A percentile compares a stretch with the other conserved stretches of the same genome.
Evolutionary conservation across 2,329 filamentous ascomycete species (phyloP).

Genomic region (Beauveria scarabaeidicola): DNA sequence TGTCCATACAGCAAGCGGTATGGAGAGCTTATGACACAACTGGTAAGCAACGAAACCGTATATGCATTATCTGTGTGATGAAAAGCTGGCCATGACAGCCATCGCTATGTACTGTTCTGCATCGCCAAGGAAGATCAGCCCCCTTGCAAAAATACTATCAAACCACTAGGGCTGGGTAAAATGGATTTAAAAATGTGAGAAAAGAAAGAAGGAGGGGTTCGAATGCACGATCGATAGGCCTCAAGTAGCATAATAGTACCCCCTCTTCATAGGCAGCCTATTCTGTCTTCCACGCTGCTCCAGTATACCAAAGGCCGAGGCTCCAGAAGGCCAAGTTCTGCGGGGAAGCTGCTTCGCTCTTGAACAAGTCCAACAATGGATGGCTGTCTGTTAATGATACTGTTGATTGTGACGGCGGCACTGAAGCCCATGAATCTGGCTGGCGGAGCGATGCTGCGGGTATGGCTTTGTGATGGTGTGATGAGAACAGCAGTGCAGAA

Average conservation of each 20-base stretch:
- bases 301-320: slow-evolving; percentile 56
- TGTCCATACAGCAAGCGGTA: no score
- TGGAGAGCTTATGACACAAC: background rate
- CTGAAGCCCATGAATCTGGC: slow-evolving; percentile 33
- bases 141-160: background rate
- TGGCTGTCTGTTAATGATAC: slow-evolving; percentile 49
- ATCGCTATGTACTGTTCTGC: background rate
- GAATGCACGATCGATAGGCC: background rate
- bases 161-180: background rate
- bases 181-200: background rate
- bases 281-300: slow-evolving; percentile 54
- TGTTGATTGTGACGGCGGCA: slow-evolving; percentile 46
- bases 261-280: slow-evolving; percentile 29
- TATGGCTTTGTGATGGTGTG: slow-evolving; percentile 3
- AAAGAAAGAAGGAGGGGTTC: background rate
- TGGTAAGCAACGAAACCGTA: background rate
- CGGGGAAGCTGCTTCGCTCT: slow-evolving; percentile 44
- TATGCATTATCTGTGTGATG: background rate
- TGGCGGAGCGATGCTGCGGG: slow-evolving; percentile 15
- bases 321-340: slow-evolving; percentile 49
- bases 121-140: background rate
- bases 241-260: no score
- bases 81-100: background rate
- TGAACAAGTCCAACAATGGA: slow-evolving; percentile 50
- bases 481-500: background rate